phyloP scores from a whole-genome alignment of 371 early-diverging fungal species.

The Mucor lusitanicus region DNA sequence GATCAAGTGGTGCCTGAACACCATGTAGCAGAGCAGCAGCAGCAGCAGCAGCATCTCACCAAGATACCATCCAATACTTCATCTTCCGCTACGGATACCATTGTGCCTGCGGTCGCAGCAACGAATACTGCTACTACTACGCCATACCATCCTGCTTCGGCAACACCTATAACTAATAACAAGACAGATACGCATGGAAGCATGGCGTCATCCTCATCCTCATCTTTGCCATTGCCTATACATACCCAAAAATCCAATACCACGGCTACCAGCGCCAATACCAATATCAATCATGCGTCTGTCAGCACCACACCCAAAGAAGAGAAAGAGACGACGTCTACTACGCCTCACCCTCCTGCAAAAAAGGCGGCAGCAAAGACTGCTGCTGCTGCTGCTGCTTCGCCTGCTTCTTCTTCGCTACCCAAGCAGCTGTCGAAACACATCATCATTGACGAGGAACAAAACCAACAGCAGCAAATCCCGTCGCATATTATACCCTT shows the following conservation, averaged over 20 bases:
- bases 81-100: not conserved
- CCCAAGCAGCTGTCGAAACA: not conserved
- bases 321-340: not conserved
- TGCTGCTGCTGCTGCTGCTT: no score
- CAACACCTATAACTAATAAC: not conserved
- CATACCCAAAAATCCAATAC: not conserved
- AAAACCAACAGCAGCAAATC: slow-evolving; percentile 7
- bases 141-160: not conserved
- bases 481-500: slow-evolving; percentile 15
- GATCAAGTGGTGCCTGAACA: not conserved
- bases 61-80: not conserved
- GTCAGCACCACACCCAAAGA: not conserved
- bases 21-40: not conserved
- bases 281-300: not conserved
- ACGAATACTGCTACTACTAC: not conserved
- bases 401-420: not conserved
- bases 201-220: not conserved
- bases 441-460: slow-evolving; percentile 11
- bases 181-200: not conserved
- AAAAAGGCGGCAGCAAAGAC: no score
- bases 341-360: no score
- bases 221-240: not conserved
- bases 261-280: not conserved
- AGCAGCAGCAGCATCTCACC: not conserved
- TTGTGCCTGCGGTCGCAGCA: not conserved